Percentiles rank a stretch among this genome's conserved stretches.
phyloP scores from a whole-genome alignment of 352 stramenopile species.

The Paralagenidium karlingii region DNA sequence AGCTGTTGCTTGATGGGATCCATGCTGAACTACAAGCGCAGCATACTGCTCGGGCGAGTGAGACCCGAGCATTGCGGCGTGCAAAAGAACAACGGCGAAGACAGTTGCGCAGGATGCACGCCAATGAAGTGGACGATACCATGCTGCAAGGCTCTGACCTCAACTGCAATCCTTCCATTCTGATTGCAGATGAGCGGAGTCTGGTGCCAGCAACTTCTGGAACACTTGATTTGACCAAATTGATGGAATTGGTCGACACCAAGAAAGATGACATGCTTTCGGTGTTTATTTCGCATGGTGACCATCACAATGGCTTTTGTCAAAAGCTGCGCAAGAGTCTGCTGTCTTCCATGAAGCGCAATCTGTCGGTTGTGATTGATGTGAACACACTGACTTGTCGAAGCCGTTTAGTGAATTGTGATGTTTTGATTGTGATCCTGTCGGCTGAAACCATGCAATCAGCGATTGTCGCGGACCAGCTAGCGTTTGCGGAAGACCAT shows the following conservation, averaged over 20 bases:
- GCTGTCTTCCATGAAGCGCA: constrained; percentile 11
- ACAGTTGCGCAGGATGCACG: constrained; percentile 24
- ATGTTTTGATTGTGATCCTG: constrained; percentile 50
- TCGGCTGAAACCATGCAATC: constrained; percentile 57
- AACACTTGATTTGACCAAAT: not conserved
- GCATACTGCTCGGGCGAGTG: too few species aligned
- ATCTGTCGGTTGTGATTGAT: constrained; percentile 5
- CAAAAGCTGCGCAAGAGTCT: constrained; percentile 37
- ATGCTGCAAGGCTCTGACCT: too few species aligned
- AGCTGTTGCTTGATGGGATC: constrained; percentile 63
- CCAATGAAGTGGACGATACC: constrained; percentile 8
- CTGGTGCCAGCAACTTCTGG: constrained; percentile 1
- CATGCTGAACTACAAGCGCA: constrained; percentile 77
- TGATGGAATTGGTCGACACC: too few species aligned
- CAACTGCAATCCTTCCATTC: too few species aligned
- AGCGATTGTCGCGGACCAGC: constrained; percentile 58
- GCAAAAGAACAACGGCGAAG: too few species aligned
- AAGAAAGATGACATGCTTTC: not conserved
- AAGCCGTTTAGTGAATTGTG: constrained; percentile 8
- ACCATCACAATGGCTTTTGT: constrained; percentile 58
- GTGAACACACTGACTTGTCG: constrained; percentile 3
- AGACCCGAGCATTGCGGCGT: too few species aligned
- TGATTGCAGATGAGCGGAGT: constrained; percentile 1
- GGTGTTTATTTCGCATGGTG: constrained; percentile 62
- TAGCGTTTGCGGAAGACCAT: constrained; percentile 70